Evolutionary conservation across 139 green algal species (phyloP).

Genomic region (Chlorella vulgaris): DNA sequence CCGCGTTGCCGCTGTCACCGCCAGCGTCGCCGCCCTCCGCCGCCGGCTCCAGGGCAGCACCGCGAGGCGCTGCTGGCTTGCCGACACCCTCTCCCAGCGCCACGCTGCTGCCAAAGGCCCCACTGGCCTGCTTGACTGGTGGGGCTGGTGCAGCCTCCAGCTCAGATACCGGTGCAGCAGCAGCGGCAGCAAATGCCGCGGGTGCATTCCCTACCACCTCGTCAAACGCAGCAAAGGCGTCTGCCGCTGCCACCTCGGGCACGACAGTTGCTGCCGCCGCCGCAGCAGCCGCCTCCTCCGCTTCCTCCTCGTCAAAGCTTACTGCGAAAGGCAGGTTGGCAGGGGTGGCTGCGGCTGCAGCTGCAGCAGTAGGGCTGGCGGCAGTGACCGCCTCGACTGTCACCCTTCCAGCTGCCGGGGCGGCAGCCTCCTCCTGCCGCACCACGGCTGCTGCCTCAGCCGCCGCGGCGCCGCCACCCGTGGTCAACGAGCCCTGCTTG

Average conservation of each 20-base stretch:
- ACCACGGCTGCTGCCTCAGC: background rate
- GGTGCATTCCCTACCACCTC: background rate
- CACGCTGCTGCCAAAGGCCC: constrained; percentile 19
- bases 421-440: background rate
- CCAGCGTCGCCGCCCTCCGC: background rate
- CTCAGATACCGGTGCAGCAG: background rate
- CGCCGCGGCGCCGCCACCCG: background rate
- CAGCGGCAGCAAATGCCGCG: background rate
- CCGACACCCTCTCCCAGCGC: background rate
- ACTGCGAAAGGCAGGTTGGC: background rate
- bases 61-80: background rate
- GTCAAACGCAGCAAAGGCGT: constrained; percentile 28
- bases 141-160: background rate
- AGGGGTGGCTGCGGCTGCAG: background rate
- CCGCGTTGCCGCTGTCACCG: background rate
- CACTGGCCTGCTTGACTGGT: background rate
- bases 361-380: background rate
- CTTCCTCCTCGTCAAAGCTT: background rate
- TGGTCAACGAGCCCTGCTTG: background rate
- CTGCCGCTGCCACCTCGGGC: background rate
- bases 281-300: background rate
- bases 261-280: background rate
- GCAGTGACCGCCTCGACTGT: background rate
- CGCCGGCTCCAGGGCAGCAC: background rate
- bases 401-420: too few relatives aligned